Evolutionary conservation across 2,329 filamentous ascomycete species (phyloP).

Genomic region (Cordyceps cateniannulata): DNA sequence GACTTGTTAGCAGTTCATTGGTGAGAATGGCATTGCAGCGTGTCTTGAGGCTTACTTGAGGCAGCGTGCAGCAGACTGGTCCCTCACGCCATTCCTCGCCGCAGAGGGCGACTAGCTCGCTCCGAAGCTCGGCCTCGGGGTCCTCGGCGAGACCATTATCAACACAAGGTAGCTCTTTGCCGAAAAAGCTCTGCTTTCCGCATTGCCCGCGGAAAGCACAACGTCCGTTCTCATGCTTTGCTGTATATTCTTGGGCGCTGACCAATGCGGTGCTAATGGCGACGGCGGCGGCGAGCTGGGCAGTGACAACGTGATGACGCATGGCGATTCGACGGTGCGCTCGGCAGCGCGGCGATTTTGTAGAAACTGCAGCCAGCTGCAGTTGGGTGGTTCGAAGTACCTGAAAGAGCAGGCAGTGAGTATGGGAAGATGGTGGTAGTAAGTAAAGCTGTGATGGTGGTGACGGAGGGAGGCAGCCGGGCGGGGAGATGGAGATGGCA

Average conservation of each 20-base stretch:
- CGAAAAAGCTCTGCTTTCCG: conserved; percentile 85
- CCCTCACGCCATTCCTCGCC: conserved; percentile 79
- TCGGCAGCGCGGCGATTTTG: background rate
- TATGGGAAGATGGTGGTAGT: background rate
- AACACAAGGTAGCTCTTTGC: conserved; percentile 81
- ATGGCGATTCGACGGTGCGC: conserved; percentile 18
- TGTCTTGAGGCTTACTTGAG: conserved; percentile 53
- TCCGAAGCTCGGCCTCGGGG: conserved; percentile 63
- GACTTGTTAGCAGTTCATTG: background rate
- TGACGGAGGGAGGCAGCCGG: background rate
- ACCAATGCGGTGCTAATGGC: conserved; percentile 23
- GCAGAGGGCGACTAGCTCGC: conserved; percentile 78
- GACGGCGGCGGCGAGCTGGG: conserved; percentile 25
- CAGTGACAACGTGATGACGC: conserved; percentile 24
- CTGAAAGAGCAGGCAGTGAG: background rate
- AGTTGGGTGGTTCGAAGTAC: too few relatives aligned
- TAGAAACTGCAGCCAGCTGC: conserved; percentile 2
- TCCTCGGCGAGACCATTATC: conserved; percentile 79
- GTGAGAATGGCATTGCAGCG: background rate
- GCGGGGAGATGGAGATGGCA: background rate
- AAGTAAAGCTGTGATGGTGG: background rate
- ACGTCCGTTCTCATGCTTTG: conserved; percentile 76
- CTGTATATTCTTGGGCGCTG: conserved; percentile 32
- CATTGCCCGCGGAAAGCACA: conserved; percentile 90
- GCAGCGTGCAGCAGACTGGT: conserved; percentile 75